Conservation (phyloP, 257 asterid genomes). For the Coffea canephora region DNA sequence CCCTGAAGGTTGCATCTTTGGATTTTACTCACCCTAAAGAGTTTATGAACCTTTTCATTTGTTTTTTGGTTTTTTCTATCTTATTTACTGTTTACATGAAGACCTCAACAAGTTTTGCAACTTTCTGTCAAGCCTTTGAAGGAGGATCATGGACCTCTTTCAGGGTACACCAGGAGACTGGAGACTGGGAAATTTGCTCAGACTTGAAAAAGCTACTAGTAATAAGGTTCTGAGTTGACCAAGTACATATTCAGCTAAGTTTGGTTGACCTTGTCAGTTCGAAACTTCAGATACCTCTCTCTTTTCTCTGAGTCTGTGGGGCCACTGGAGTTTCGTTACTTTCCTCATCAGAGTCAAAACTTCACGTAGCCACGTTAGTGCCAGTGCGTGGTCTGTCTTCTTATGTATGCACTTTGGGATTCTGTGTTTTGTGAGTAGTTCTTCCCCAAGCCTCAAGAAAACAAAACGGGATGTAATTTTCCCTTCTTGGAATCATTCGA, state of each 20-base stretch:
- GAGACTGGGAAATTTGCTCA: not conserved
- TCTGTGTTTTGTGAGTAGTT: not conserved
- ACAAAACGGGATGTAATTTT: not conserved
- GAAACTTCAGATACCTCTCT: not conserved
- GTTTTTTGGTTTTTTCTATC: too few species aligned
- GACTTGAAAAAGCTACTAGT: too few species aligned
- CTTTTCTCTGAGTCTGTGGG: not conserved
- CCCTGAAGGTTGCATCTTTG: not conserved
- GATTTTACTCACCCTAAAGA: not conserved
- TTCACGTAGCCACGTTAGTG: not conserved
- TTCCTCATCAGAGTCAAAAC: not conserved
- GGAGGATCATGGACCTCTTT: too few species aligned
- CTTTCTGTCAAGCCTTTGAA: too few species aligned
- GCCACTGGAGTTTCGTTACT: not conserved
- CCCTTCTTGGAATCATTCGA: not conserved
- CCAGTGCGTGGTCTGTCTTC: not conserved
- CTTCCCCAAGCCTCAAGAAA: too few species aligned
- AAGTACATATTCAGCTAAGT: not conserved
- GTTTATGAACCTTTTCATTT: not conserved
- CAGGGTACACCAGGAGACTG: not conserved
- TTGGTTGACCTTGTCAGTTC: not conserved
- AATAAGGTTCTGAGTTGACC: slow-evolving; percentile 5
- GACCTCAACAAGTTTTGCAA: too few species aligned
- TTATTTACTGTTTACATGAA: too few species aligned
- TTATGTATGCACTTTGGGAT: not conserved